A percentile compares a stretch with the other conserved stretches of the same genome.
These are phyloP conservation scores for Colletotrichum sidae DNA, from an alignment of 2,329 filamentous ascomycete species.

Conservation along the genomic window DNA sequence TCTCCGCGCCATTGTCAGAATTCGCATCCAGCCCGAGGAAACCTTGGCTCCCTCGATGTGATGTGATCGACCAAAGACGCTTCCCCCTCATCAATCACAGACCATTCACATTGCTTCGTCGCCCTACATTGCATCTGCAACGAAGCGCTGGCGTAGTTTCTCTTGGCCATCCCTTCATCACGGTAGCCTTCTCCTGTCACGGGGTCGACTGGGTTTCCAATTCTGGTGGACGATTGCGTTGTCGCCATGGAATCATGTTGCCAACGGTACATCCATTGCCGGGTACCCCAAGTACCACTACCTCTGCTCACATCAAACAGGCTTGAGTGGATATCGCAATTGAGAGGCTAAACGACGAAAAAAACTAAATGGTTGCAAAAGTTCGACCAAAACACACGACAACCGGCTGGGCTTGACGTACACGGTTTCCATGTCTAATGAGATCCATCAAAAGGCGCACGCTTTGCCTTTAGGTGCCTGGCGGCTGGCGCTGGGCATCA, in stretches of 20 bases:
- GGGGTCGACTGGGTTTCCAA: constrained; percentile 12
- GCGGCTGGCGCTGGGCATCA: constrained; percentile 31
- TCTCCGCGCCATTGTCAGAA: too few relatives aligned
- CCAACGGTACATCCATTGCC: constrained; percentile 15
- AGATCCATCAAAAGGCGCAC: constrained; percentile 37
- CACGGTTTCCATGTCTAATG: constrained; percentile 39
- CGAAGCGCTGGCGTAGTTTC: constrained; percentile 4
- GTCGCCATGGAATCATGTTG: constrained; percentile 1
- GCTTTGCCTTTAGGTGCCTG: constrained; percentile 38
- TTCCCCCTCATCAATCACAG: constrained; percentile 1
- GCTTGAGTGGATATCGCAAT: constrained; percentile 31
- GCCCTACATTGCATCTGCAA: constrained; percentile 23
- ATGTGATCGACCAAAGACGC: constrained; percentile 1
- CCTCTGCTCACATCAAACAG: constrained; percentile 14
- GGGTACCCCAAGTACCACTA: constrained; percentile 33
- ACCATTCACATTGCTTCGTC: constrained; percentile 12
- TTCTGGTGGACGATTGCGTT: constrained; percentile 7
- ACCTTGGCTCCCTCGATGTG: too few relatives aligned
- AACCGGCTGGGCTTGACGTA: constrained; percentile 38
- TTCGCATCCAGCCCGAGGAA: too few relatives aligned
- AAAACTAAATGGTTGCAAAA: constrained; percentile 26
- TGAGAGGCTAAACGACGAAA: constrained; percentile 19
- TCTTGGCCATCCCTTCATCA: constrained; percentile 23
- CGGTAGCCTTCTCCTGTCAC: constrained; percentile 26
- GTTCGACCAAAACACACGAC: constrained; percentile 26